These are phyloP conservation scores for Phytophthora capsici DNA, from an alignment of 352 stramenopile genomes.

Conservation along the genomic window DNA sequence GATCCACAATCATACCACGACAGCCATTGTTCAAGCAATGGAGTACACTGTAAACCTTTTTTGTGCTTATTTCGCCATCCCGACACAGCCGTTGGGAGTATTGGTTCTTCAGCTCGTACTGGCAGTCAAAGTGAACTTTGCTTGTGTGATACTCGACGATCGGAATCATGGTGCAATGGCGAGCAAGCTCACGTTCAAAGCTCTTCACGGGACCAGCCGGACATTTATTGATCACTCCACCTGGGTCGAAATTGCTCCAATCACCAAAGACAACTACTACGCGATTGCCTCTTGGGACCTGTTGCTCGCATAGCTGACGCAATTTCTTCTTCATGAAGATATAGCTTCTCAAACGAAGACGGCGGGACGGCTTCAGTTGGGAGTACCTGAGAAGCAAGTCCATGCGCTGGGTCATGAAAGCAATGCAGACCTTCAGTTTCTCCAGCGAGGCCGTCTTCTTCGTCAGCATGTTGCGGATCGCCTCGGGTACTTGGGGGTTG, in stretches of 20 bases:
- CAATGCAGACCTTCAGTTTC: constrained; percentile 4
- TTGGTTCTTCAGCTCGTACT: too few species aligned
- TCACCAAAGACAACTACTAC: too few species aligned
- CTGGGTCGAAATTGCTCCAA: background rate
- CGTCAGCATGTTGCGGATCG: constrained; percentile 12
- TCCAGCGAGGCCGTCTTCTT: constrained; percentile 23
- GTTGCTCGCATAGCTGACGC: too few species aligned
- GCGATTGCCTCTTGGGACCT: too few species aligned
- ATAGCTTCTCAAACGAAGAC: too few species aligned
- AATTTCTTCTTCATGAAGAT: too few species aligned
- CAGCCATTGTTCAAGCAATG: background rate
- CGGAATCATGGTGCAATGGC: background rate
- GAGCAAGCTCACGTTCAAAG: background rate
- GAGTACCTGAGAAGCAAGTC: constrained; percentile 10
- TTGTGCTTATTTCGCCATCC: too few species aligned
- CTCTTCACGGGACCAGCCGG: background rate
- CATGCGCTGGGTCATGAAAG: constrained; percentile 17
- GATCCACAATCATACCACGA: background rate
- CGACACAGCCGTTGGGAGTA: too few species aligned
- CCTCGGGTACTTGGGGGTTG: constrained; percentile 21
- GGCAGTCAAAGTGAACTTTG: too few species aligned
- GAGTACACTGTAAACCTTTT: too few species aligned
- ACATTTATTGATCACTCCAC: background rate
- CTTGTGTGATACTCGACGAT: too few species aligned
- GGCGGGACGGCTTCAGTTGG: constrained; percentile 17